These are phyloP conservation scores for Globisporangium paddicum DNA, from an alignment of 352 stramenopile species.

Conservation along the genomic window DNA sequence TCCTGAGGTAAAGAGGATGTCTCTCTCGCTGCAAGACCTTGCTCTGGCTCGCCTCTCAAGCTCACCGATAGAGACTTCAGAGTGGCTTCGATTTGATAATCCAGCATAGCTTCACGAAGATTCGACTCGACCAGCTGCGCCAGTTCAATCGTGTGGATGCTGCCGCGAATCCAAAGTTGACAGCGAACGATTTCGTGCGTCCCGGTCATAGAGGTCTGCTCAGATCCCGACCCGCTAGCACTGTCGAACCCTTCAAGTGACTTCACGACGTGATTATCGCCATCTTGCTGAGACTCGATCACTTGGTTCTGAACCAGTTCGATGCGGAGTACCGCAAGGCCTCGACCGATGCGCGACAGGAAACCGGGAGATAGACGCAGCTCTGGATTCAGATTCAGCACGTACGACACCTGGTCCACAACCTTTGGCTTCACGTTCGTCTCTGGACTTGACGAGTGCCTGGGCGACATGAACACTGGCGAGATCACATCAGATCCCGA, in stretches of 20 bases:
- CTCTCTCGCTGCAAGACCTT: background rate
- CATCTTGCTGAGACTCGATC: background rate
- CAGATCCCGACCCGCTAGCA: background rate
- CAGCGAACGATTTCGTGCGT: constrained; percentile 23
- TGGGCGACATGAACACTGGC: constrained; percentile 16
- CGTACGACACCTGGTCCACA: constrained; percentile 54
- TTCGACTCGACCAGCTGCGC: constrained; percentile 57
- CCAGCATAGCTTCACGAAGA: constrained; percentile 70
- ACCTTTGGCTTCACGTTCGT: background rate
- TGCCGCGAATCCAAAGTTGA: constrained; percentile 72
- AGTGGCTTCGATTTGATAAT: constrained; percentile 71
- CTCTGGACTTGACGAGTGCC: background rate
- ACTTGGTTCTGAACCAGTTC: constrained; percentile 36
- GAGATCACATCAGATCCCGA: constrained; percentile 5
- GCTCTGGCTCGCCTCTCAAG: background rate
- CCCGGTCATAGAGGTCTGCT: background rate
- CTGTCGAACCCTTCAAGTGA: constrained; percentile 13
- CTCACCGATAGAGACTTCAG: constrained; percentile 21
- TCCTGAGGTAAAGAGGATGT: constrained; percentile 16
- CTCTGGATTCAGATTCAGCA: constrained; percentile 83
- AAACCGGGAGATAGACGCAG: constrained; percentile 71
- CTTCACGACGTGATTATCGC: constrained; percentile 8
- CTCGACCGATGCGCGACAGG: constrained; percentile 70
- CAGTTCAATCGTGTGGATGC: constrained; percentile 49
- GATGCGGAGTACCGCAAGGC: constrained; percentile 61